Evolutionary conservation across 2,329 filamentous ascomycete genomes (phyloP).

Genomic region (Aspergillus novoparasiticus): DNA sequence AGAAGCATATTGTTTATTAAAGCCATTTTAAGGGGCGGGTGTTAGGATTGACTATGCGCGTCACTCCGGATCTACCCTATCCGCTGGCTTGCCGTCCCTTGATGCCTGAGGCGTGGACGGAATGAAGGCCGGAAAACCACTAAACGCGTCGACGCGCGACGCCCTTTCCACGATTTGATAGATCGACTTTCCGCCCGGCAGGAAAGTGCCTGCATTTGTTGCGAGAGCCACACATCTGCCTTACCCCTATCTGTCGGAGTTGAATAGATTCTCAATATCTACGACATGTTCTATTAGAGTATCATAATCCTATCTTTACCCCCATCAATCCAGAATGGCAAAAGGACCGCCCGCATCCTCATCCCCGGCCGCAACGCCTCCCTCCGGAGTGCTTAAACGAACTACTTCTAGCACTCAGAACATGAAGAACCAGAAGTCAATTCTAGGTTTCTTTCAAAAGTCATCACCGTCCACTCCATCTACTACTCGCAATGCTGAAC

Average conservation of each 20-base stretch:
- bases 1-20: background rate
- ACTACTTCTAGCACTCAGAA: slow-evolving; percentile 45
- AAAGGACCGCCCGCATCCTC: slow-evolving; percentile 40
- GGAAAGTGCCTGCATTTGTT: background rate
- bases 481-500: slow-evolving; percentile 31
- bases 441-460: slow-evolving; percentile 77
- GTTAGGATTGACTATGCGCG: background rate
- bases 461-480: slow-evolving; percentile 51
- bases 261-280: background rate
- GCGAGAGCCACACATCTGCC: background rate
- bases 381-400: slow-evolving; percentile 41
- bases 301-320: slow-evolving; percentile 3
- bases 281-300: background rate
- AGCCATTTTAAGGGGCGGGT: background rate
- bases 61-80: background rate
- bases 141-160: slow-evolving; percentile 44
- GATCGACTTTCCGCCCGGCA: slow-evolving; percentile 10
- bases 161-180: slow-evolving; percentile 26
- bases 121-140: slow-evolving; percentile 21
- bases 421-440: slow-evolving; percentile 68
- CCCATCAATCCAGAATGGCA: slow-evolving; percentile 35
- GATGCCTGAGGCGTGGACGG: slow-evolving; percentile 11
- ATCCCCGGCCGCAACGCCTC: slow-evolving; percentile 38
- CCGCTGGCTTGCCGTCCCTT: background rate
- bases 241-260: background rate